Conservation (phyloP, 148 eudicot genomes). For the Cornus suecica region DNA sequence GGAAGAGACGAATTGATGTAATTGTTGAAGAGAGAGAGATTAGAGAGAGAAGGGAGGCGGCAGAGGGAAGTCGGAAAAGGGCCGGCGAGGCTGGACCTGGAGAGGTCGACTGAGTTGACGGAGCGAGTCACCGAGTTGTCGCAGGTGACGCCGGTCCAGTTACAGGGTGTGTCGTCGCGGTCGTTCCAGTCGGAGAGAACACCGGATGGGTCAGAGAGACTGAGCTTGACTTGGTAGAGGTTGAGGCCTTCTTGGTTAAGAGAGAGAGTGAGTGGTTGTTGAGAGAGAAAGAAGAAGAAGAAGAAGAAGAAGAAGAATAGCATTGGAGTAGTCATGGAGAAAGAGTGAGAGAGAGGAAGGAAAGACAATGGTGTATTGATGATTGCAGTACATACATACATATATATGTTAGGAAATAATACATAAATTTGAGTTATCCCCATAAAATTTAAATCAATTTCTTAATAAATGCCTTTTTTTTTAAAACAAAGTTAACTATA, state of each 20-base stretch:
- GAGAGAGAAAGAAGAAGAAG: not conserved
- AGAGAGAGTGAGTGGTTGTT: conserved; percentile 2
- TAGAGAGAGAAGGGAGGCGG: conserved; percentile 37
- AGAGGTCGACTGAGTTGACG: conserved; percentile 28
- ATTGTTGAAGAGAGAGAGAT: conserved; percentile 35
- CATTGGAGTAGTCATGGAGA: not conserved
- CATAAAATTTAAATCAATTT: too few species aligned
- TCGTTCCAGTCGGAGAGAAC: conserved; percentile 28
- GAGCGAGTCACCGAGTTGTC: not conserved
- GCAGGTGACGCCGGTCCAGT: conserved; percentile 49
- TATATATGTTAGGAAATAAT: too few species aligned
- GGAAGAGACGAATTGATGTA: conserved; percentile 37
- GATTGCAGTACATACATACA: not conserved
- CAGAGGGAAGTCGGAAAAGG: conserved; percentile 36
- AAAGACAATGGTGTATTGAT: too few species aligned
- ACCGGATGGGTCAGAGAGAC: conserved; percentile 24
- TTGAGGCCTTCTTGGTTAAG: conserved; percentile 38
- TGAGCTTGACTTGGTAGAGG: conserved; percentile 19
- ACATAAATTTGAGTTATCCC: too few species aligned
- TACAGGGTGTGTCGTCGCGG: conserved; percentile 36
- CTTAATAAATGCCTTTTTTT: too few species aligned
- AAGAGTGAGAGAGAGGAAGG: not conserved
- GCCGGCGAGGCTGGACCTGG: conserved; percentile 29
- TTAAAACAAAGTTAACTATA: too few species aligned
- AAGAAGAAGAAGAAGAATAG: not conserved